Evolutionary conservation across 495 filamentous ascomycete species (phyloP).

Genomic region (Penicillium arizonense): DNA sequence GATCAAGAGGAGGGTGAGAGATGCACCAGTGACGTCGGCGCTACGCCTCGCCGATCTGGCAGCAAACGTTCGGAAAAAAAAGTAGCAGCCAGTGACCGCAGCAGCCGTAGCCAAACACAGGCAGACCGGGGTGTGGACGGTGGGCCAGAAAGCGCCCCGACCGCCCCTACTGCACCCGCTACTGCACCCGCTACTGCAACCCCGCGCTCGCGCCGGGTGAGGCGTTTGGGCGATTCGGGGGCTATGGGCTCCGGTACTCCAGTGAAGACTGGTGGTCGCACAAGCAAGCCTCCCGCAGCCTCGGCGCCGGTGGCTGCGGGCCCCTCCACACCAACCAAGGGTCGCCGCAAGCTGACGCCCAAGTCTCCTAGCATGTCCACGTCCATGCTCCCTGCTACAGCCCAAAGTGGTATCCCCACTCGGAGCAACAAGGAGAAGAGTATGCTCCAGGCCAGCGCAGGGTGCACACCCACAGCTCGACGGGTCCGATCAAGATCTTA

Average conservation of each 20-base stretch:
- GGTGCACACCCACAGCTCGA: conserved; percentile 41
- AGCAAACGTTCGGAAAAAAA: conserved; percentile 22
- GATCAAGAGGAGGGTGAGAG: conserved; percentile 9
- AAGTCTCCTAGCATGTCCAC: conserved; percentile 32
- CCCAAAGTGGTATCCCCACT: conserved; percentile 27
- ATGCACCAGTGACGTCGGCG: conserved; percentile 14
- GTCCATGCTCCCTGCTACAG: conserved; percentile 16
- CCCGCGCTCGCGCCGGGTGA: conserved; percentile 35
- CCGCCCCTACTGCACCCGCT: conserved; percentile 11
- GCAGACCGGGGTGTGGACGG: conserved; percentile 7
- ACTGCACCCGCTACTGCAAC: conserved; percentile 31
- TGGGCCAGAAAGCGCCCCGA: conserved; percentile 11
- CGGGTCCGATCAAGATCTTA: conserved; percentile 36
- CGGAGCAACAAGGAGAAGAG: conserved; percentile 21
- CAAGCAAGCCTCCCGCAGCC: conserved; percentile 19
- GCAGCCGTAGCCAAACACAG: conserved; percentile 24
- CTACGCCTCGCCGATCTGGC: conserved; percentile 10
- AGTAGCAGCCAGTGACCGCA: conserved; percentile 25
- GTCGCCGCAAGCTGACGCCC: conserved; percentile 41
- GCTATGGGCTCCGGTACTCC: conserved; percentile 21
- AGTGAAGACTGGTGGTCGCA: conserved; percentile 22
- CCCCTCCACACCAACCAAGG: conserved; percentile 29
- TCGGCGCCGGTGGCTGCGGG: conserved; percentile 8
- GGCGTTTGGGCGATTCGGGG: conserved; percentile 31
- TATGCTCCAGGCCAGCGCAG: conserved; percentile 35